Conservation (phyloP, 352 stramenopile species). For the Pythium aquatile region DNA sequence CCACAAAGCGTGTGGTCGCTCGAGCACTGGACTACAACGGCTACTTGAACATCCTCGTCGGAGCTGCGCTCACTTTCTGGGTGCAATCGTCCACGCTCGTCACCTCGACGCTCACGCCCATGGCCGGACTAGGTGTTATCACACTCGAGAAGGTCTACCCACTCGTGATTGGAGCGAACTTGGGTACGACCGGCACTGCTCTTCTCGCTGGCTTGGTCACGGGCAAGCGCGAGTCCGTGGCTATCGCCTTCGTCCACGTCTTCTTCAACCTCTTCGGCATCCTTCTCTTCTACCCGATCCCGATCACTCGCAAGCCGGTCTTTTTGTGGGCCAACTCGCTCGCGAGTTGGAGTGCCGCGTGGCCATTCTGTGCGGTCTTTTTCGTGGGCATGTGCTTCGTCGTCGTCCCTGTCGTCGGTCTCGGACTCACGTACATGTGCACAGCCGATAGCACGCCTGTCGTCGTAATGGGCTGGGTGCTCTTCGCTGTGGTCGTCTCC, state of each 20-base stretch:
- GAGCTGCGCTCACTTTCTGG: slow-evolving; percentile 60
- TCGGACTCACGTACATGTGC: slow-evolving; percentile 35
- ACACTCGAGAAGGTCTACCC: slow-evolving; percentile 70
- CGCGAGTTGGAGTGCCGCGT: slow-evolving; percentile 29
- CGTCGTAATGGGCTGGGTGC: slow-evolving; percentile 22
- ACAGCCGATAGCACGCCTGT: slow-evolving; percentile 11
- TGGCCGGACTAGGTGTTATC: slow-evolving; percentile 68
- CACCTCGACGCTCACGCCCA: slow-evolving; percentile 69
- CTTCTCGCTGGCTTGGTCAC: slow-evolving; percentile 67
- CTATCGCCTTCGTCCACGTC: slow-evolving; percentile 72
- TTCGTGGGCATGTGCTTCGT: slow-evolving; percentile 27
- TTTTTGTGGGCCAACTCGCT: slow-evolving; percentile 44
- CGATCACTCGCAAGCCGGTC: slow-evolving; percentile 64
- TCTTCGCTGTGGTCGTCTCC: slow-evolving; percentile 13
- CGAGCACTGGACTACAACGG: slow-evolving; percentile 74
- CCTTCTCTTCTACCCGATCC: slow-evolving; percentile 80
- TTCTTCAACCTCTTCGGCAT: slow-evolving; percentile 83
- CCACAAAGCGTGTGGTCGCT: slow-evolving; percentile 69
- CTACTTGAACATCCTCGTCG: slow-evolving; percentile 69
- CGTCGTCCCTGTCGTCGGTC: slow-evolving; percentile 15
- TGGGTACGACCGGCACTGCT: slow-evolving; percentile 77
- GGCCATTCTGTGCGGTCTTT: slow-evolving; percentile 27
- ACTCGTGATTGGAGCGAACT: slow-evolving; percentile 81
- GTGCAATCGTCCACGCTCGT: slow-evolving; percentile 80
- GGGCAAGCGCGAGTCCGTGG: slow-evolving; percentile 45